These are phyloP conservation scores for Starmerella sirachaensis DNA, from an alignment of 805 yeast species.

Conservation along the genomic window DNA sequence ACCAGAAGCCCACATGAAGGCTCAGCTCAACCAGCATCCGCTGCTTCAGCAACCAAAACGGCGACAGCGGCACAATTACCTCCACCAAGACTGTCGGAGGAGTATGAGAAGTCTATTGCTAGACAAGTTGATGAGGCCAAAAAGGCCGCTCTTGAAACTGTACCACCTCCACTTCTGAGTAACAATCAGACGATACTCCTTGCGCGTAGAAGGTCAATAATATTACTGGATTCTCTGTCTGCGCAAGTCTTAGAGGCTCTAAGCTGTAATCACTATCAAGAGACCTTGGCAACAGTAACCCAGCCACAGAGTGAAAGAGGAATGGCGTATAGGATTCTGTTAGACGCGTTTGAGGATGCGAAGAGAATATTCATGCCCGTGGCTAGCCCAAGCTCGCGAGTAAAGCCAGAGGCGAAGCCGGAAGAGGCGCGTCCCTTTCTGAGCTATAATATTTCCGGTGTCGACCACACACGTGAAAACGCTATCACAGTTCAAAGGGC, in stretches of 20 bases:
- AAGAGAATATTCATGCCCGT: slow-evolving; percentile 42
- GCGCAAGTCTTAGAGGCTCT: slow-evolving; percentile 66
- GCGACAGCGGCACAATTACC: slow-evolving; percentile 4
- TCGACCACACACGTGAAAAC: slow-evolving; percentile 28
- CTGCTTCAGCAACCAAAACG: background rate
- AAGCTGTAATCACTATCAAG: slow-evolving; percentile 56
- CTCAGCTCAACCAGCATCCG: background rate
- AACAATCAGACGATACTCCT: slow-evolving; percentile 14
- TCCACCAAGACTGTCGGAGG: slow-evolving; percentile 2
- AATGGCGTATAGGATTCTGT: slow-evolving; percentile 48
- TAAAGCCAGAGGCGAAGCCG: slow-evolving; percentile 12
- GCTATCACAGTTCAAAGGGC: slow-evolving; percentile 63
- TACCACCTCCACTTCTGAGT: slow-evolving; percentile 1
- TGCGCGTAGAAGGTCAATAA: slow-evolving; percentile 31
- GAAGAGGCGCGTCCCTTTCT: slow-evolving; percentile 19
- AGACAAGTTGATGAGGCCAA: slow-evolving; percentile 14
- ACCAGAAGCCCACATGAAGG: background rate
- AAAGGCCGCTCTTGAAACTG: slow-evolving; percentile 2
- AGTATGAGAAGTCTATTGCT: slow-evolving; percentile 13
- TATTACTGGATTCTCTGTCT: slow-evolving; percentile 69
- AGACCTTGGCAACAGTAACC: slow-evolving; percentile 57
- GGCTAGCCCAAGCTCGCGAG: slow-evolving; percentile 11
- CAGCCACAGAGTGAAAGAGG: slow-evolving; percentile 52
- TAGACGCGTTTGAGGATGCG: slow-evolving; percentile 68
- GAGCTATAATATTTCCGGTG: slow-evolving; percentile 11